Evolutionary conservation across 371 early-diverging fungal species (phyloP).

Genomic region (Mucor indicus): DNA sequence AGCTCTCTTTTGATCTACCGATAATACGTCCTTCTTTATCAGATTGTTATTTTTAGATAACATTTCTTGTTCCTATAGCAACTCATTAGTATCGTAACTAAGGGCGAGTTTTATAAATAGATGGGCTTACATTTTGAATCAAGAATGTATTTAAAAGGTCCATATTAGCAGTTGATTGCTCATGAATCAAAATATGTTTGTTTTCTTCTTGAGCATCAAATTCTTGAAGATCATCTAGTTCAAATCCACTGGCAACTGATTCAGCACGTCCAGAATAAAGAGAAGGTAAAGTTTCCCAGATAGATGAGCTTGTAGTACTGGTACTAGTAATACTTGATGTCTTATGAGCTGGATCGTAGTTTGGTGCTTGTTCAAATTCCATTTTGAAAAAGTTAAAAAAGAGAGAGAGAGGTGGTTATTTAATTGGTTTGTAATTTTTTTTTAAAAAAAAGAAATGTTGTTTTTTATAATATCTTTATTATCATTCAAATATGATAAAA

Average conservation of each 20-base stretch:
- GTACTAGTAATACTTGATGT: constrained; percentile 27
- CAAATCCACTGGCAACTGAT: constrained; percentile 17
- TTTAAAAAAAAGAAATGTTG: neutral
- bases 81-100: too few relatives aligned
- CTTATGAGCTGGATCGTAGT: constrained; percentile 25
- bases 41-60: too few relatives aligned
- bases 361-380: constrained; percentile 23
- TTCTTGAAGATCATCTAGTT: constrained; percentile 13
- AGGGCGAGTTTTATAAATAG: too few relatives aligned
- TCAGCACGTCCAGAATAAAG: constrained; percentile 24
- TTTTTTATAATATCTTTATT: constrained; percentile 2
- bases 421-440: constrained; percentile 1
- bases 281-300: constrained; percentile 24
- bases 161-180: neutral
- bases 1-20: constrained; percentile 77
- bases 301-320: constrained; percentile 9
- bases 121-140: too few relatives aligned
- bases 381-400: constrained; percentile 11
- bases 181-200: neutral
- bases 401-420: neutral
- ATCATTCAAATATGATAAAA: constrained; percentile 11
- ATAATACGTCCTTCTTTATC: constrained; percentile 3
- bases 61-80: too few relatives aligned
- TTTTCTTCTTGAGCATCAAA: constrained; percentile 22
- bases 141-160: constrained; percentile 22